A percentile compares a stretch with the other conserved stretches of the same genome.
Evolutionary conservation across 169 alveolate species (phyloP).

Genomic region (Pseudocohnilembus persalinus): DNA sequence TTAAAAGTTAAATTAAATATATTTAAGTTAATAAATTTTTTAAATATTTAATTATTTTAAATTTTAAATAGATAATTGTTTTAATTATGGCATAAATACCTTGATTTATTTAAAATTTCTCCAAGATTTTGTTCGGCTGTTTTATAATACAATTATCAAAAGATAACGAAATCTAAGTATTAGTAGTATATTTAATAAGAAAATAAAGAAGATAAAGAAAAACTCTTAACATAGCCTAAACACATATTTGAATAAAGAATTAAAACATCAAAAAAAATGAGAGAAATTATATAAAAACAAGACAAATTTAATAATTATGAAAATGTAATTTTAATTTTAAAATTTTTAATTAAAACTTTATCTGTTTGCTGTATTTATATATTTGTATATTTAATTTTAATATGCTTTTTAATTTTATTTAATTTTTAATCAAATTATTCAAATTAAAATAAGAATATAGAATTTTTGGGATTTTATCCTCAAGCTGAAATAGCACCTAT

Average conservation of each 20-base stretch:
- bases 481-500: slow-evolving; percentile 52
- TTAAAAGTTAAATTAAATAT: no score
- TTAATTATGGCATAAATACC: slow-evolving; percentile 41
- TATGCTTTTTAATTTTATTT: background rate
- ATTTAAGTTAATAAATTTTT: no score
- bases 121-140: slow-evolving; percentile 45
- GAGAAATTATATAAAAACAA: background rate
- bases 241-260: slow-evolving; percentile 8
- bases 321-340: background rate
- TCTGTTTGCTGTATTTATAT: no score
- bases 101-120: slow-evolving; percentile 44
- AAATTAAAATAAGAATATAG: no score
- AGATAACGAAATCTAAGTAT: slow-evolving; percentile 22
- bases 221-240: background rate
- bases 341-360: background rate
- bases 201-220: background rate
- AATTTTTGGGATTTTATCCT: slow-evolving; percentile 38
- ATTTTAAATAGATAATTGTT: slow-evolving; percentile 12
- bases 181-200: slow-evolving; percentile 4
- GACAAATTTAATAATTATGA: background rate
- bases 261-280: slow-evolving; percentile 3
- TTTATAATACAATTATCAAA: slow-evolving; percentile 21
- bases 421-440: no score
- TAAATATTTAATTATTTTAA: no score
- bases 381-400: background rate